phyloP scores from a whole-genome alignment of 345 rosid species.

The Eucalyptus marginata region DNA sequence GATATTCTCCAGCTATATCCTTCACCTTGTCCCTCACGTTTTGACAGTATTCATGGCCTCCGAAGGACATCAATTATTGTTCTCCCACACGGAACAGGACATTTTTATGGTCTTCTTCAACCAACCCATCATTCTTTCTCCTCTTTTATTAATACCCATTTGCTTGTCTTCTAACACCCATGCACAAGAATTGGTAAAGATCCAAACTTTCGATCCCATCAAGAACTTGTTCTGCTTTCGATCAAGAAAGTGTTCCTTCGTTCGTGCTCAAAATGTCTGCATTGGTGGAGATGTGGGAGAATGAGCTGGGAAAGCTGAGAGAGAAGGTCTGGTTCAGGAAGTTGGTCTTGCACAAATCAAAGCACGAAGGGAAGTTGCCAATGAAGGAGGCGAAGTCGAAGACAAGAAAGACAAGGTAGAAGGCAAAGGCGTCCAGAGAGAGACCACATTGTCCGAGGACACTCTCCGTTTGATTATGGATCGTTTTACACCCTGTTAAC shows the following conservation, averaged over 20 bases:
- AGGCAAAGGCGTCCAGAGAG: neutral
- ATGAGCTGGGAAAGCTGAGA: neutral
- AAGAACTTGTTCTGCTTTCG: neutral
- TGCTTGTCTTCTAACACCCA: neutral
- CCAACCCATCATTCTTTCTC: neutral
- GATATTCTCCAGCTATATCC: neutral
- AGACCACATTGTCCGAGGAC: neutral
- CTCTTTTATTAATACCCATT: neutral
- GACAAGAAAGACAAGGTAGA: neutral
- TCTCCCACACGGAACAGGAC: neutral
- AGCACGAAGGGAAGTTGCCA: neutral
- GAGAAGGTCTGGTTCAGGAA: neutral
- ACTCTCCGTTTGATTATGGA: neutral
- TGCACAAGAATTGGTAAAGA: neutral
- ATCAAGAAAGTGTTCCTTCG: neutral
- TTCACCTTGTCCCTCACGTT: neutral
- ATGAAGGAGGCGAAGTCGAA: neutral
- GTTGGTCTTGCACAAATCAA: neutral
- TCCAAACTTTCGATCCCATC: neutral
- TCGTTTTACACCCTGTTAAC: neutral
- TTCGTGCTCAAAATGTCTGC: slow-evolving; percentile 13
- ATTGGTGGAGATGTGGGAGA: slow-evolving; percentile 22
- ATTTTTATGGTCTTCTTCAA: neutral
- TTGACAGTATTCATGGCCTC: neutral
- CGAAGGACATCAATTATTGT: neutral